A percentile compares a stretch with the other conserved stretches of the same genome.
Evolutionary conservation across 2,329 filamentous ascomycete genomes (phyloP).

Genomic region (Pseudogymnoascus sp.): DNA sequence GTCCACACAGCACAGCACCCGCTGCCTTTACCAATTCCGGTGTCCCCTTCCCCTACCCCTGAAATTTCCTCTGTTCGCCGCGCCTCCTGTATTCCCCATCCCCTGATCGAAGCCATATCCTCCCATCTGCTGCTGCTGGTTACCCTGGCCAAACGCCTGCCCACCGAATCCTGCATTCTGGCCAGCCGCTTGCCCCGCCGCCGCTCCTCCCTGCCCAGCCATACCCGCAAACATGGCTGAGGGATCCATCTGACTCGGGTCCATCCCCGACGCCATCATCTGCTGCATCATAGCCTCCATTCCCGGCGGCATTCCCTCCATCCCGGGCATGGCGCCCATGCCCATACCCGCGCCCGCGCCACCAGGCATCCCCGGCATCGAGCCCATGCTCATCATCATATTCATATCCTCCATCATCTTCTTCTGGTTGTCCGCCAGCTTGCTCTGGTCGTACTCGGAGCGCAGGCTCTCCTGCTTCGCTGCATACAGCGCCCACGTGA

Average conservation of each 20-base stretch:
- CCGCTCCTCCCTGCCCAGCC: slow-evolving; percentile 32
- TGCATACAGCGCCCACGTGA: slow-evolving; percentile 93
- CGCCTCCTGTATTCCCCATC: slow-evolving; percentile 20
- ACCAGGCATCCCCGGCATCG: slow-evolving; percentile 38
- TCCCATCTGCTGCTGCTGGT: slow-evolving; percentile 23
- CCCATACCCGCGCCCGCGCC: slow-evolving; percentile 30
- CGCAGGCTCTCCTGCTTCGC: slow-evolving; percentile 76
- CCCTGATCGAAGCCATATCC: slow-evolving; percentile 25
- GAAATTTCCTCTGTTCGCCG: slow-evolving; percentile 19
- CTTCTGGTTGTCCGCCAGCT: slow-evolving; percentile 58
- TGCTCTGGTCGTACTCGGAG: slow-evolving; percentile 64
- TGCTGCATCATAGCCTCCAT: slow-evolving; percentile 66
- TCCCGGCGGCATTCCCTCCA: slow-evolving; percentile 58
- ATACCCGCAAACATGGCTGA: slow-evolving; percentile 56
- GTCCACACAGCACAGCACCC: not conserved
- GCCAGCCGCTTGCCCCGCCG: slow-evolving; percentile 40
- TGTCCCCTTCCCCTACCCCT: slow-evolving; percentile 24
- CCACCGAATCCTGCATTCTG: slow-evolving; percentile 42
- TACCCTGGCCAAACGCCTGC: slow-evolving; percentile 38
- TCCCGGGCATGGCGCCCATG: slow-evolving; percentile 42
- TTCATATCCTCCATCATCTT: slow-evolving; percentile 70
- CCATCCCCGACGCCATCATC: slow-evolving; percentile 60
- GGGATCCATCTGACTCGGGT: slow-evolving; percentile 60
- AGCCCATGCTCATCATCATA: slow-evolving; percentile 57
- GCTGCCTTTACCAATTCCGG: not conserved